Conservation (phyloP, 1,139 yeast species). For the Taiozyma sp. region DNA sequence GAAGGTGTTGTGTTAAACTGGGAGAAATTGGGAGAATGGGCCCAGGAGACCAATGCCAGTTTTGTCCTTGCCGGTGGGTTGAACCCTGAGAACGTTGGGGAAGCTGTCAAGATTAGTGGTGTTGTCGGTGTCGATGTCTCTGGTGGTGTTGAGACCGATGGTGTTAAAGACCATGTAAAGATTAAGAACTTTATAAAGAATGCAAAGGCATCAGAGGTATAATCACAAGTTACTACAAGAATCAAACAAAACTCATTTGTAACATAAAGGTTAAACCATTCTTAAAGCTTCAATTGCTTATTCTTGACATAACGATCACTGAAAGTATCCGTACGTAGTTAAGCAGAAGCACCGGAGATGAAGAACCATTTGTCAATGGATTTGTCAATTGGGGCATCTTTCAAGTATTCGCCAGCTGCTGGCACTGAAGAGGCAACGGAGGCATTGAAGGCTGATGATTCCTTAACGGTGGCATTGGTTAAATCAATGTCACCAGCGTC, state of each 20-base stretch:
- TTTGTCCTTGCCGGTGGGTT: constrained; percentile 89
- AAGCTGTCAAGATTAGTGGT: constrained; percentile 45
- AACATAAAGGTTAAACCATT: not conserved
- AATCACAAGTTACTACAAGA: not conserved
- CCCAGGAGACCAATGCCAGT: constrained; percentile 34
- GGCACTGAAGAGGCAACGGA: constrained; percentile 55
- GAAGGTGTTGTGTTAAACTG: constrained; percentile 81
- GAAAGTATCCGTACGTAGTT: constrained; percentile 15
- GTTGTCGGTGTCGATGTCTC: constrained; percentile 91
- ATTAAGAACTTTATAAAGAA: constrained; percentile 51
- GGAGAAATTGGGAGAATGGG: constrained; percentile 44
- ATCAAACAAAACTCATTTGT: not conserved
- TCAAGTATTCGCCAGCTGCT: constrained; percentile 57
- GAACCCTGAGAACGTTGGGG: constrained; percentile 61
- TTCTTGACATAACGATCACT: not conserved
- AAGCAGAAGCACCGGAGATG: constrained; percentile 83
- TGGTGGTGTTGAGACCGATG: constrained; percentile 86
- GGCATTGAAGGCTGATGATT: constrained; percentile 48
- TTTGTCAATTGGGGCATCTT: constrained; percentile 94
- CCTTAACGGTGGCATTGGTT: constrained; percentile 67
- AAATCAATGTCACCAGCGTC: constrained; percentile 49
- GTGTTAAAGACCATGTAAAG: constrained; percentile 63
- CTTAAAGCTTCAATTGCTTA: not conserved
- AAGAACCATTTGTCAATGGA: constrained; percentile 98
- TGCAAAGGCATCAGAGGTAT: constrained; percentile 31